Percentiles rank a stretch among this genome's conserved stretches.
phyloP scores from a whole-genome alignment of 768 basidiomycete species.

The Russula abietina region DNA sequence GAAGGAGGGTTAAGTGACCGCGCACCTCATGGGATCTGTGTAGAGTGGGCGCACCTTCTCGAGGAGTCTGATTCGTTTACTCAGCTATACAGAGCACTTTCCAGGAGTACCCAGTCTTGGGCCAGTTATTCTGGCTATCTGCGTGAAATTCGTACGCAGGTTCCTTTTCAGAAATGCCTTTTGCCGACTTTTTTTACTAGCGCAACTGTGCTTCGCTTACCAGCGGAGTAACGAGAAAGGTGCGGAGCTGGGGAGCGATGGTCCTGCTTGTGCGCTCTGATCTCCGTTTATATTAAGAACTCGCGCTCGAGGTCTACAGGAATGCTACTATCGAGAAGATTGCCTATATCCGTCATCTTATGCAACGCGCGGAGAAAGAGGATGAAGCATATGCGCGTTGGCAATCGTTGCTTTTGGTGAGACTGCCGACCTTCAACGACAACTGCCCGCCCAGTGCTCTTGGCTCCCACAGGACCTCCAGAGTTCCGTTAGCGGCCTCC shows the following conservation, averaged over 20 bases:
- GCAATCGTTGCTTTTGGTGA: conserved; percentile 16
- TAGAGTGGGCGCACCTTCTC: conserved; percentile 16
- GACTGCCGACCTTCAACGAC: not conserved
- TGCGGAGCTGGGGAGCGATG: not conserved
- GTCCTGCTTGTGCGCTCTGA: not conserved
- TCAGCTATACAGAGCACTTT: conserved; percentile 16
- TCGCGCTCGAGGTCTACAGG: conserved; percentile 23
- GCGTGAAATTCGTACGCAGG: conserved; percentile 23
- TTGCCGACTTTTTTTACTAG: conserved; percentile 3
- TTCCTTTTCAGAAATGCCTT: not conserved
- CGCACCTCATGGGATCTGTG: conserved; percentile 18
- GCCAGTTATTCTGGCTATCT: conserved; percentile 26
- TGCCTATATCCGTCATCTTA: conserved; percentile 21
- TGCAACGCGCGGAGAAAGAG: conserved; percentile 11
- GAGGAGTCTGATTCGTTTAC: not conserved
- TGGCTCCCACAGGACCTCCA: conserved; percentile 9
- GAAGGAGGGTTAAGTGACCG: not conserved
- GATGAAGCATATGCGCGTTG: conserved; percentile 5
- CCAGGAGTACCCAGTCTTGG: conserved; percentile 25
- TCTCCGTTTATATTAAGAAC: not conserved
- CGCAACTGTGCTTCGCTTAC: conserved; percentile 23
- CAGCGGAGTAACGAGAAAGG: conserved; percentile 22
- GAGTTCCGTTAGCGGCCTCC: conserved; percentile 7
- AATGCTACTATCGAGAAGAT: conserved; percentile 24
- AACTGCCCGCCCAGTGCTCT: not conserved